phyloP scores from a whole-genome alignment of 176 grass and related monocot species.

The Aegilops sharonensis region DNA sequence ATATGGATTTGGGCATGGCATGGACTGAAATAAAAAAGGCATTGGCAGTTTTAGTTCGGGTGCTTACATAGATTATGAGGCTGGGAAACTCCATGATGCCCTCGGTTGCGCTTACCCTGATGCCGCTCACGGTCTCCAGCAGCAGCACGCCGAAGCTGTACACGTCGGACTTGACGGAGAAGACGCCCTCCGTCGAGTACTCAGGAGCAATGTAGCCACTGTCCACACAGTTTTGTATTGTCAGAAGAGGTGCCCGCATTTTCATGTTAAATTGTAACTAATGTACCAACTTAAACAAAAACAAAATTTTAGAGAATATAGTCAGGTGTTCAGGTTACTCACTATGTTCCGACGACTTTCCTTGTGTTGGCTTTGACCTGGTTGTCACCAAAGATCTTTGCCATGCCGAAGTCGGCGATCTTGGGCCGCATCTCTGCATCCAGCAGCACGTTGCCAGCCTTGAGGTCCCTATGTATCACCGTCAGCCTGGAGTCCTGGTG shows the following conservation, averaged over 20 bases:
- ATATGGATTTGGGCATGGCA: neutral
- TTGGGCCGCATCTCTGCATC: slow-evolving; percentile 57
- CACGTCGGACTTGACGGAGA: slow-evolving; percentile 64
- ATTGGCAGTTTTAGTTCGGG: neutral
- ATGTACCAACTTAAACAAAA: neutral
- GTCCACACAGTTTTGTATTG: neutral
- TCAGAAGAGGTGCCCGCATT: neutral
- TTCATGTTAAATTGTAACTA: neutral
- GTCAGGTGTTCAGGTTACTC: neutral
- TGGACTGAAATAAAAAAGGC: neutral
- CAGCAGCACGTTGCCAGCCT: slow-evolving; percentile 55
- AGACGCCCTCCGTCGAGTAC: slow-evolving; percentile 52
- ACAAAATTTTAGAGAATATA: no score
- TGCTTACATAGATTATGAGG: slow-evolving; percentile 57
- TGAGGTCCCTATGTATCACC: slow-evolving; percentile 68
- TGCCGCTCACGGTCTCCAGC: slow-evolving; percentile 56
- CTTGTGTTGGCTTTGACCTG: slow-evolving; percentile 56
- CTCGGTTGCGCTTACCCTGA: slow-evolving; percentile 44
- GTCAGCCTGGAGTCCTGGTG: slow-evolving; percentile 63
- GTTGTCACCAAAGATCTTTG: slow-evolving; percentile 64
- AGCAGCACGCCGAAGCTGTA: slow-evolving; percentile 66
- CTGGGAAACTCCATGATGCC: slow-evolving; percentile 44
- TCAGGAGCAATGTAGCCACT: slow-evolving; percentile 77
- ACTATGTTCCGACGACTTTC: slow-evolving; percentile 68
- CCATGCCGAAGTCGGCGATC: slow-evolving; percentile 72